These are phyloP conservation scores for Colletotrichum tamarilloi DNA, from an alignment of 2,329 filamentous ascomycete genomes.

Conservation along the genomic window DNA sequence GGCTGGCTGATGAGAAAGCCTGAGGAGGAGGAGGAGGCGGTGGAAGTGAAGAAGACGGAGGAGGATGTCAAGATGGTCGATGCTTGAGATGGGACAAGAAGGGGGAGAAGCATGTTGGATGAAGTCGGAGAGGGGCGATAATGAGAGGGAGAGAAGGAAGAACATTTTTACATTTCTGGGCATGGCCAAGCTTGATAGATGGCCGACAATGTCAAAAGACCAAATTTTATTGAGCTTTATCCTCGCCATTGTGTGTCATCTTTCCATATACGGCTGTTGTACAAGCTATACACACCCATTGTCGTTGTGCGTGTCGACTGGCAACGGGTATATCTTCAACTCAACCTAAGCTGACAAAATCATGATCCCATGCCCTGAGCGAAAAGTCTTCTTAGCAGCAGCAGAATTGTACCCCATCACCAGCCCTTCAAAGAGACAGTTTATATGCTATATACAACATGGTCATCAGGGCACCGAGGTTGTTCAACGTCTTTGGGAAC, in stretches of 20 bases:
- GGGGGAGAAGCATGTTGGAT: not conserved
- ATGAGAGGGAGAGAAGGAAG: not conserved
- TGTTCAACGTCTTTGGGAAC: not conserved
- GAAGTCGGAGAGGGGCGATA: not conserved
- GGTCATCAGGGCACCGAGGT: no score
- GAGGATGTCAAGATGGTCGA: conserved; percentile 43
- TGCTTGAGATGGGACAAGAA: conserved; percentile 30
- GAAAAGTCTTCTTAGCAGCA: not conserved
- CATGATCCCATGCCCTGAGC: not conserved
- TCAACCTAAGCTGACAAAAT: not conserved
- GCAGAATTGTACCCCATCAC: not conserved
- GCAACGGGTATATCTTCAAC: no score
- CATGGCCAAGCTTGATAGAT: not conserved
- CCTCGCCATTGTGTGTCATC: not conserved
- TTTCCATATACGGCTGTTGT: no score
- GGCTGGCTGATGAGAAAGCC: conserved; percentile 66
- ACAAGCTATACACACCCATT: no score
- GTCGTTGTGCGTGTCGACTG: not conserved
- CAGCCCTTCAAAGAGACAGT: not conserved
- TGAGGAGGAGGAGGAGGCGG: conserved; percentile 47
- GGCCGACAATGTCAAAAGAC: not conserved
- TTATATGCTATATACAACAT: no score
- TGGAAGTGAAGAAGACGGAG: conserved; percentile 44
- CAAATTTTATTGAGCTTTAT: not conserved
- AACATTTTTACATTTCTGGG: not conserved